A percentile compares a stretch with the other conserved stretches of the same genome.
Conservation (phyloP, 441 rosid genomes). For the Gossypium schwendimanii region DNA sequence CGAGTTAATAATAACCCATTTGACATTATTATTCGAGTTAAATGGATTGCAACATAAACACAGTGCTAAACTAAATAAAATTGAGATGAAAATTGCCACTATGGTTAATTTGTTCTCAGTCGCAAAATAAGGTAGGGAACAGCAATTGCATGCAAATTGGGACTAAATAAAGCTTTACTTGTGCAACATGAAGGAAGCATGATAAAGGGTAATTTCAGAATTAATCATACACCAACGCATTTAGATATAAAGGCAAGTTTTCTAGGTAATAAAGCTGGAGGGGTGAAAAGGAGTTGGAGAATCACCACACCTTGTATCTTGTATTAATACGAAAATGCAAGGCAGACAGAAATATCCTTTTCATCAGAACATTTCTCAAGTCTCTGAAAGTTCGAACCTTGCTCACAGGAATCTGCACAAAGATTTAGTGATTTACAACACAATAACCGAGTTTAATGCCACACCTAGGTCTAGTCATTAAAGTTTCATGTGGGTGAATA, state of each 20-base stretch:
- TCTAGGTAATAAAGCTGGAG: not conserved
- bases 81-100: slow-evolving; percentile 3
- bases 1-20: not conserved
- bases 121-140: not conserved
- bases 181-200: not conserved
- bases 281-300: not conserved
- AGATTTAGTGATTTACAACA: slow-evolving; percentile 21
- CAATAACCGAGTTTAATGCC: slow-evolving; percentile 10
- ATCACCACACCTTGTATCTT: slow-evolving; percentile 79
- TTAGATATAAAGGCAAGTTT: not conserved
- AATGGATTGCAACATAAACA: not conserved
- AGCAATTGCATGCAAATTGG: not conserved
- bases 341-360: slow-evolving; percentile 98
- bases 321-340: slow-evolving; percentile 97
- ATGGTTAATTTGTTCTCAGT: not conserved
- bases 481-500: not conserved
- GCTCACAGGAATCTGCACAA: slow-evolving; percentile 83
- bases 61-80: not conserved
- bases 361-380: slow-evolving; percentile 92
- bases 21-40: not conserved
- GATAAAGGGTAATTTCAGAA: slow-evolving; percentile 9
- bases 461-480: not conserved
- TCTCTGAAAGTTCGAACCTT: slow-evolving; percentile 87
- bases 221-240: slow-evolving; percentile 5
- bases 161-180: not conserved